Conservation (phyloP, 139 green algal species). For the Marvania coccoides region DNA sequence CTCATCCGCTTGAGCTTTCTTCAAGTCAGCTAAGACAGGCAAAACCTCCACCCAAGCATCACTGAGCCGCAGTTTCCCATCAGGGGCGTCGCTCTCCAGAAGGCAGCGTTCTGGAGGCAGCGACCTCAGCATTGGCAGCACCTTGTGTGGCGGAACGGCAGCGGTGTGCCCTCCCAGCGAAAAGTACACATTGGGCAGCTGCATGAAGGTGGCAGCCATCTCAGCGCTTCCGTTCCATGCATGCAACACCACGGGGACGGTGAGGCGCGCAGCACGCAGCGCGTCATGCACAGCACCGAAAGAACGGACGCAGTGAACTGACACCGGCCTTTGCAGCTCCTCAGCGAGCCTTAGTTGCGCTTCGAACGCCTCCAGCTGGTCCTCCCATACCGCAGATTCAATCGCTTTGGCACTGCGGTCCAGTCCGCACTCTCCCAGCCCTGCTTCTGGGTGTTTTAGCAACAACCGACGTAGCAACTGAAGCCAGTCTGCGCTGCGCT, state of each 20-base stretch:
- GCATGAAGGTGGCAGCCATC: slow-evolving; percentile 11
- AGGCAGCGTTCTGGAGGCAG: slow-evolving; percentile 28
- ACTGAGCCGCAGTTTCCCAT: slow-evolving; percentile 18
- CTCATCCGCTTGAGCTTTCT: background rate
- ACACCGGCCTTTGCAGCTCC: slow-evolving; percentile 33
- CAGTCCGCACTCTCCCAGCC: slow-evolving; percentile 41
- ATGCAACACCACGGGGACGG: slow-evolving; percentile 38
- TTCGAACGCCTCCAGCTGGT: slow-evolving; percentile 27
- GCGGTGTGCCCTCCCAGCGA: slow-evolving; percentile 31
- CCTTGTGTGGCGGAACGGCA: slow-evolving; percentile 18
- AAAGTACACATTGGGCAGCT: slow-evolving; percentile 27
- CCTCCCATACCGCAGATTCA: background rate
- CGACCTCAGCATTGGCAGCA: slow-evolving; percentile 23
- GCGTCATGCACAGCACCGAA: slow-evolving; percentile 32
- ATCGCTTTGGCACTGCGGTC: slow-evolving; percentile 9
- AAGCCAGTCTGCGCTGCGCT: slow-evolving; percentile 21
- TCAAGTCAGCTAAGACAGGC: background rate
- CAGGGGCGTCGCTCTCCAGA: slow-evolving; percentile 40
- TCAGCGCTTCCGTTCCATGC: slow-evolving; percentile 30
- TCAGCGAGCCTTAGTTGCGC: slow-evolving; percentile 36
- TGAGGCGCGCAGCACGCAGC: slow-evolving; percentile 26
- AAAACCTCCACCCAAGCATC: slow-evolving; percentile 10
- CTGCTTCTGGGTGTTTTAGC: slow-evolving; percentile 7
- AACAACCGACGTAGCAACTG: slow-evolving; percentile 20
- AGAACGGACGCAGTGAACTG: slow-evolving; percentile 37